phyloP scores from a whole-genome alignment of 805 yeast species.

The Kluyveromyces lactis region DNA sequence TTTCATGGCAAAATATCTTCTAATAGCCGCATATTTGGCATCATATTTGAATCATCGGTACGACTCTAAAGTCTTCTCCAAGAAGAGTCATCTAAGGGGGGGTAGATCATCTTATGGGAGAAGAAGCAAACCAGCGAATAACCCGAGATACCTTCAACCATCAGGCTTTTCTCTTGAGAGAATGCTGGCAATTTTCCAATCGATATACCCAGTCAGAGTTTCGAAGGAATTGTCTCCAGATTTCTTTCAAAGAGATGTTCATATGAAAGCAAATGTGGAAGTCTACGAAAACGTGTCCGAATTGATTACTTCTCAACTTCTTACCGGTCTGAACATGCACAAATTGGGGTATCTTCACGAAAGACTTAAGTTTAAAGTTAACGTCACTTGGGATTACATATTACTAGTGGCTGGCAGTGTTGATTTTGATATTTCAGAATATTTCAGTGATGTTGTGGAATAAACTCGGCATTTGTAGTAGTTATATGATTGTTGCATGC shows the following conservation, averaged over 20 bases:
- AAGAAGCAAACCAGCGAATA: slow-evolving; percentile 40
- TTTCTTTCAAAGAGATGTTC: slow-evolving; percentile 27
- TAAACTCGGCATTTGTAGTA: too few relatives aligned
- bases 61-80: slow-evolving; percentile 66
- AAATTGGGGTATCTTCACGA: slow-evolving; percentile 52
- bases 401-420: slow-evolving; percentile 55
- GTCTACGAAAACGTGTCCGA: slow-evolving; percentile 54
- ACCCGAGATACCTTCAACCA: slow-evolving; percentile 59
- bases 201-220: slow-evolving; percentile 44
- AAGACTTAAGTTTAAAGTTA: slow-evolving; percentile 70
- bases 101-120: slow-evolving; percentile 35
- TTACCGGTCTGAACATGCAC: slow-evolving; percentile 34
- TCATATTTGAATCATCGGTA: slow-evolving; percentile 63
- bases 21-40: slow-evolving; percentile 77
- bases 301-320: slow-evolving; percentile 43
- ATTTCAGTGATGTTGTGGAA: slow-evolving; percentile 30
- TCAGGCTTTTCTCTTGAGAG: slow-evolving; percentile 72
- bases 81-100: slow-evolving; percentile 36
- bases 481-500: too few relatives aligned
- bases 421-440: slow-evolving; percentile 57
- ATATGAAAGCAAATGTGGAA: slow-evolving; percentile 38
- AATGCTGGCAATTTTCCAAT: slow-evolving; percentile 66
- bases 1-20: slow-evolving; percentile 53
- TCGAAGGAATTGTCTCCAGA: slow-evolving; percentile 10
- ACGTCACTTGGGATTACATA: slow-evolving; percentile 59